Percentiles rank a stretch among this genome's conserved stretches.
Evolutionary conservation across 306 rosid genomes (phyloP).

Genomic region (Carpinus viminea): DNA sequence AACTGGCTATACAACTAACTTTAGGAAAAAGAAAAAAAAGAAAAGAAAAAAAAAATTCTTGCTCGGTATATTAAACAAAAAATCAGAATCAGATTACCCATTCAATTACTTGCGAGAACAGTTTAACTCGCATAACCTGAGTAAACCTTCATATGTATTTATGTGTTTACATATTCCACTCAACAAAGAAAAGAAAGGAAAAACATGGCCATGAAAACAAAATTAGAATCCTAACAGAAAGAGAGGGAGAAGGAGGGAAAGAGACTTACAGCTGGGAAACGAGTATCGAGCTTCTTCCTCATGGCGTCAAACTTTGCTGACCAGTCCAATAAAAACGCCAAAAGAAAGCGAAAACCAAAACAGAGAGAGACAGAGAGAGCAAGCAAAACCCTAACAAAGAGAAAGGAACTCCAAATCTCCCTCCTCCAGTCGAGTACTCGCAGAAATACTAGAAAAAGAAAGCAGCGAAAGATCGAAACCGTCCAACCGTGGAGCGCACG

Average conservation of each 20-base stretch:
- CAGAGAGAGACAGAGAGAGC: neutral
- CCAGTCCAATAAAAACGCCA: neutral
- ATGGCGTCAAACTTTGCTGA: conserved; percentile 28
- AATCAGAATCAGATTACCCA: neutral
- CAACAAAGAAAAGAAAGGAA: neutral
- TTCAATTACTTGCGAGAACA: neutral
- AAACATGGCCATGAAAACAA: neutral
- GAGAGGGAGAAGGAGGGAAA: neutral
- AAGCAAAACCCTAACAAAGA: too few relatives aligned
- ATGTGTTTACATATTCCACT: neutral
- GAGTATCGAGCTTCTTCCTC: conserved; percentile 78
- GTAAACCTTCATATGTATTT: neutral
- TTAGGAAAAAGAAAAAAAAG: neutral
- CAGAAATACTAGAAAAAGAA: too few relatives aligned
- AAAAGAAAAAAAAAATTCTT: neutral
- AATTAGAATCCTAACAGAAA: neutral
- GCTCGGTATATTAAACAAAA: neutral
- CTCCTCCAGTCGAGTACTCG: neutral
- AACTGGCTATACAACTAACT: neutral
- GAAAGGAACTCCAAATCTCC: neutral
- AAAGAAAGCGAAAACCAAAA: neutral
- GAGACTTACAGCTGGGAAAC: conserved; percentile 68
- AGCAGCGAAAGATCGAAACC: neutral
- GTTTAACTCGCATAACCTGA: neutral
- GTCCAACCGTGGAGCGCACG: neutral